These are phyloP conservation scores for Hibiscus tridactylites DNA, from an alignment of 345 rosid genomes.

Conservation along the genomic window DNA sequence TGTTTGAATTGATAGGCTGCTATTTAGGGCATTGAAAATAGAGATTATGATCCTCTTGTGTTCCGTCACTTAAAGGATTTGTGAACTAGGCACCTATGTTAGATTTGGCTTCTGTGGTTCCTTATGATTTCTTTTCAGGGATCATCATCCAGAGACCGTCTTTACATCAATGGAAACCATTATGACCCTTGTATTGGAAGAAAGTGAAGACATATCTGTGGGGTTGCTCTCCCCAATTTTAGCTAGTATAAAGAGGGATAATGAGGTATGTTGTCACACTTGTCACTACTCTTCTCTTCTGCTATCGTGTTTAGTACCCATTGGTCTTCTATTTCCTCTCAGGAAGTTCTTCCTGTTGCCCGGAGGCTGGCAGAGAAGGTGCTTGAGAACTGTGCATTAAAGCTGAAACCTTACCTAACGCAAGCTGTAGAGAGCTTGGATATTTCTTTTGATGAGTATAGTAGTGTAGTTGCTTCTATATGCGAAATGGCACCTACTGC, in stretches of 20 bases:
- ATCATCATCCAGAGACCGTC: conserved; percentile 61
- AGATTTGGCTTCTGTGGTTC: background rate
- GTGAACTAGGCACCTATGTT: background rate
- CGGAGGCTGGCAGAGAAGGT: conserved; percentile 69
- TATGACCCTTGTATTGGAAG: conserved; percentile 83
- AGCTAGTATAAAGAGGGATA: conserved; percentile 46
- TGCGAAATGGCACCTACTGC: conserved; percentile 45
- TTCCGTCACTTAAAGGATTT: background rate
- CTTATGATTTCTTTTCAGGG: conserved; percentile 36
- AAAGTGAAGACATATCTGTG: conserved; percentile 77
- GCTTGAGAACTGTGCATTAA: conserved; percentile 53
- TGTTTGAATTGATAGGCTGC: background rate
- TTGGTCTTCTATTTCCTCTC: conserved; percentile 9
- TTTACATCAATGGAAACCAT: conserved; percentile 79
- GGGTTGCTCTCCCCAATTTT: conserved; percentile 73
- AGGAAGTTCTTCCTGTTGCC: conserved; percentile 62
- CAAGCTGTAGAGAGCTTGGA: conserved; percentile 51
- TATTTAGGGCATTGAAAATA: background rate
- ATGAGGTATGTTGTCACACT: conserved; percentile 40
- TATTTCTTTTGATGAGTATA: conserved; percentile 48
- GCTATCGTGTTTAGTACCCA: conserved; percentile 9
- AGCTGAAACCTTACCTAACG: conserved; percentile 59
- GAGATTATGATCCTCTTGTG: background rate
- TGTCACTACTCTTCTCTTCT: background rate
- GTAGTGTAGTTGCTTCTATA: conserved; percentile 52